Evolutionary conservation across 2,329 filamentous ascomycete genomes (phyloP), one percentile per base, ranked within the genome.

Genomic region (Myriosclerotinia scirpicola): DNA sequence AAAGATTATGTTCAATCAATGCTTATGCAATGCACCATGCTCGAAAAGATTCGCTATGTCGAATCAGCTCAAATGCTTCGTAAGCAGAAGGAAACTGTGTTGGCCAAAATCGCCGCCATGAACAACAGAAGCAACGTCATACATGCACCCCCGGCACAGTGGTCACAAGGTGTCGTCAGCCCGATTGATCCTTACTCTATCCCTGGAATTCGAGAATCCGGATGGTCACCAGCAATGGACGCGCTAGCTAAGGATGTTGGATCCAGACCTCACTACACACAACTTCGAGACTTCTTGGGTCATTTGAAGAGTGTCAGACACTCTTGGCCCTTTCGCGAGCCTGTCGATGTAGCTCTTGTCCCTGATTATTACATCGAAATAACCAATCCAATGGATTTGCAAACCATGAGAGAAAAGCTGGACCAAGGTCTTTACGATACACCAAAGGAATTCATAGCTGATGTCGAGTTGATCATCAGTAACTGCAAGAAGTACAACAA

Each of bases 391-490:
- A 61, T 61, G 58, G 44, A 61, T 52, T 40, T 61, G 14, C 30
- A 50, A 12, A 61, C 58, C 8, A 50, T 61, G 46, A 30, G 36
- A 17, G 12, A 50, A 26, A 61, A 61, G 8, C 36, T 61, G 14
- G 34, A 61, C 17, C 1, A 50, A 6, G 58, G 44, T 14, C 44
- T 61, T 11, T 61, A 61, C 15, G n/a, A 50, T 0, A 61, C 58
- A 38, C 58, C 58, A 3, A 50, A 61, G 22, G 44, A 34, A 17
- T 61, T 61, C 58, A 34, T 50, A 9, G 44, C 38, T 2, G 58
- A 61, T 61, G 58, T 61, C 58, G 40, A 61, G 15, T 50, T 61
- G 34, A 61, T 61, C 30, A 61, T 61, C 5, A 50, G 22, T 17
- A 61, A 61, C n/a, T 61, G 58, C 58, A 38, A n/a, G 26, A 9